Base-by-base conservation (phyloP, 805 yeast genomes). In the Candida corydali region DNA sequence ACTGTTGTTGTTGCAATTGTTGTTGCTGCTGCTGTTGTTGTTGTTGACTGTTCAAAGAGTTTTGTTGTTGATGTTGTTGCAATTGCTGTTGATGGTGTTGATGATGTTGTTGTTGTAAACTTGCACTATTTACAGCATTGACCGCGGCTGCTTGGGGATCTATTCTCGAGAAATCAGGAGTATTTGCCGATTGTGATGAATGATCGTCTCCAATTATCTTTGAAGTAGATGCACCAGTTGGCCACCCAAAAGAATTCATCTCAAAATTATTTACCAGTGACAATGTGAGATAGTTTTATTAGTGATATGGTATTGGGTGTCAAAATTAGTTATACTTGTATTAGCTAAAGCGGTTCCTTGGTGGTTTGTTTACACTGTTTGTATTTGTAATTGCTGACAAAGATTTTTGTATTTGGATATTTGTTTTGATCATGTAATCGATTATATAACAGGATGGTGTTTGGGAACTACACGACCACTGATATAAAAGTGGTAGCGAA, bases 71-170 rank as follows among this genome's bases (percentile, higher is more conserved):
- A 17, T 34, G 37, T 26, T 34, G 37, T 14, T 44, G 51, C 11
- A 32, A 41, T 32, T 46, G 49, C n/a, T 40, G 46, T 29, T 42
- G 46, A 22, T 46, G 46, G 19, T 32, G 35, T 11, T 29, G 32
- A 17, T 29, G 32, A 19, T 26, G 37, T 5, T 26, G 31, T n/a
- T 34, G 37, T 27, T 34, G 36, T 25, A 33, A 25, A 18, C 19
- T 33, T 5, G 37, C 37, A 27, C 37, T 29, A 20, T 34, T 24
- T 2, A 28, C 39, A 28, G 32, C 37, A n/a, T 32, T 45, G 4
- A 37, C 47, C 3, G 57, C 59, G 2, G 54, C 57, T 3, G 57
- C 56, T 4, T 52, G 56, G 9, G 43, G 48, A 30, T 54, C 58
- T 10, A 55, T 59, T 5, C 49, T 44, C 12, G 55, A 48, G 27